These are phyloP conservation scores for Sisymbrium irio DNA, from an alignment of 345 rosid species.

Conservation along the genomic window DNA sequence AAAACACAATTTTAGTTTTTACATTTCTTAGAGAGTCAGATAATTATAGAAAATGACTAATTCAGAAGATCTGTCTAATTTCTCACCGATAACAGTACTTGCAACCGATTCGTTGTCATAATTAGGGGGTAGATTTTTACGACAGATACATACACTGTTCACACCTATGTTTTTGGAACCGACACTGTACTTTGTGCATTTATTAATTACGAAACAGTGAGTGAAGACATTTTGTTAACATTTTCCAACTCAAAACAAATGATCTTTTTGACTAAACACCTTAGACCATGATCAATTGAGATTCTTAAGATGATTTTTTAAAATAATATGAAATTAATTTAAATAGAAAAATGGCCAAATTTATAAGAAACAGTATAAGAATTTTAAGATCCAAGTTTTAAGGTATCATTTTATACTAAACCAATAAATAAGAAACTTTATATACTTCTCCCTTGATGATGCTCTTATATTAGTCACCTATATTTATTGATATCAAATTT, in stretches of 20 bases:
- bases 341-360: too few relatives aligned
- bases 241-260: neutral
- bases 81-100: neutral
- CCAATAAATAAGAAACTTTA: too few relatives aligned
- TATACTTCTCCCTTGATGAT: too few relatives aligned
- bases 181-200: neutral
- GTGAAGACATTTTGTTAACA: constrained; percentile 5
- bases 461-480: too few relatives aligned
- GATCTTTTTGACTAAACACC: neutral
- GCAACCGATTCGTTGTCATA: neutral
- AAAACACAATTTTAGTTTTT: neutral
- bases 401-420: too few relatives aligned
- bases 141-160: neutral
- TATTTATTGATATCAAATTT: too few relatives aligned
- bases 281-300: too few relatives aligned
- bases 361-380: too few relatives aligned
- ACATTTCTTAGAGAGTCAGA: neutral
- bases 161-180: neutral
- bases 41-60: neutral
- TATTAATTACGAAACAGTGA: neutral
- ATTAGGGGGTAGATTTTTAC: neutral
- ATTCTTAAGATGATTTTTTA: too few relatives aligned
- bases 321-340: too few relatives aligned
- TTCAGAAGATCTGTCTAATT: neutral
- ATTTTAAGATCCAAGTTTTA: too few relatives aligned